Evolutionary conservation across 2,329 filamentous ascomycete species (phyloP), one percentile per base, ranked within the genome.

Genomic region (Clarireedia monteithiana): DNA sequence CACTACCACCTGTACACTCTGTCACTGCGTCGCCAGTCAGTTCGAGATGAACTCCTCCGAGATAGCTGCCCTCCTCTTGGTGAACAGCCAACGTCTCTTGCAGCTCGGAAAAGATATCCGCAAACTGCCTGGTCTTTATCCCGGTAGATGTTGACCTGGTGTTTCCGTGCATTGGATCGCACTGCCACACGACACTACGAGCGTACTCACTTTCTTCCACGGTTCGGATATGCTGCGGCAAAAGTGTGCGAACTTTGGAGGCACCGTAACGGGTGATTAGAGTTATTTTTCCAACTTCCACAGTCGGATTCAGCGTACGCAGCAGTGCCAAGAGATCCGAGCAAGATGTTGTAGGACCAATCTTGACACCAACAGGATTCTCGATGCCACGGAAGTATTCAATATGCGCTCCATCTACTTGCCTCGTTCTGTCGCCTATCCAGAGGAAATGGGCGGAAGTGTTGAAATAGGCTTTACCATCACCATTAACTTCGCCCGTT

Each of bases 131-230:
- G 1, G 94, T 99, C 77, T 99, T 99, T 74, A 96, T 83, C 26
- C 91, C 91, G 0, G 81, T 75, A 0, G 82, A 79, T 0, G 89
- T 92, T 20, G 81, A 79, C 45, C 78, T 74, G 39, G 83, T 86
- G 73, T 87, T 87, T 60, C 94, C 94, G 73, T 99, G 94, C 94
- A 99, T 99, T 23, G 94, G 94, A 73, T 99, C 94, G 74, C 92
- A 97, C 74, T 97, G 94, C 92, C 92, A 97, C 64, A 96, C 89
- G 4, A 95, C 90, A 23, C 72, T 74, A 50, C 76, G 71, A 48
- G 71, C 71, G 71, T 83, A 84, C 72, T 85, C 90, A 56, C 88
- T 91, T 64, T 79, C 79, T 70, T 94, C 87, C 26, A 99, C 92
- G 39, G 89, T 90, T 63, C 87, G 83, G 69, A 99, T 97, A 72